Base-by-base conservation (phyloP, 805 yeast genomes). In the Metschnikowia kunwiensis region DNA sequence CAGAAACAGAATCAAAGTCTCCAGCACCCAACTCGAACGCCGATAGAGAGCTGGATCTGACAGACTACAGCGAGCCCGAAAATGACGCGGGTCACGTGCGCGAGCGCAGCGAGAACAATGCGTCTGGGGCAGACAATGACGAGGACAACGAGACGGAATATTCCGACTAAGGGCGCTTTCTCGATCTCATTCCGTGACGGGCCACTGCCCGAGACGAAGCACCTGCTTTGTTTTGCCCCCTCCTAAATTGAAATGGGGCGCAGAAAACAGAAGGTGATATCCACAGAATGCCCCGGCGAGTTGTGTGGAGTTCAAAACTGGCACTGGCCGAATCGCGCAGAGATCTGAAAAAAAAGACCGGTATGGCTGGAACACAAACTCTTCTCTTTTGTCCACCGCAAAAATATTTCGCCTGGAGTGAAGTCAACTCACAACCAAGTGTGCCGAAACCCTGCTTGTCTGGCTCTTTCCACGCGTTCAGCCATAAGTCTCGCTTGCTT, bases 71-170 rank as follows among this genome's bases (percentile, higher is more conserved):
- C 13, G 37, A 12, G 20, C 13, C 33, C 14, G 34, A 18, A 2
- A 27, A 9, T 25, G 34, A 19, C 14, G 34, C 35, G 16, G 33
- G 29, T 38, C 42, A 34, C 38, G 42, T 34, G 36, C 25, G 12
- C 15, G 34, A 22, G 17, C 22, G 18, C 23, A 18, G 23, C 24
- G 30, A 22, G 15, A 24, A 25, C 20, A 17, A 22, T 30, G 29
- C 32, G 19, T 17, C 29, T 17, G 31, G 9, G 13, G 23, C 6
- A 18, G 23, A 11, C 9, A 24, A 27, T 11, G 36, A 32, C 18
- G 40, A 37, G 8, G 45, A 38, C 17, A 28, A 39, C 35, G 46
- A 37, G 14, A 44, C 49, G 11, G 46, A 44, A 29, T 44, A 44
- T 22, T 44, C 49, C 27, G 46, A 39, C 10, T 36, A 32, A n/a